These are phyloP conservation scores for Setaria viridis DNA, from an alignment of 202 grass and related monocot species.

Conservation along the genomic window DNA sequence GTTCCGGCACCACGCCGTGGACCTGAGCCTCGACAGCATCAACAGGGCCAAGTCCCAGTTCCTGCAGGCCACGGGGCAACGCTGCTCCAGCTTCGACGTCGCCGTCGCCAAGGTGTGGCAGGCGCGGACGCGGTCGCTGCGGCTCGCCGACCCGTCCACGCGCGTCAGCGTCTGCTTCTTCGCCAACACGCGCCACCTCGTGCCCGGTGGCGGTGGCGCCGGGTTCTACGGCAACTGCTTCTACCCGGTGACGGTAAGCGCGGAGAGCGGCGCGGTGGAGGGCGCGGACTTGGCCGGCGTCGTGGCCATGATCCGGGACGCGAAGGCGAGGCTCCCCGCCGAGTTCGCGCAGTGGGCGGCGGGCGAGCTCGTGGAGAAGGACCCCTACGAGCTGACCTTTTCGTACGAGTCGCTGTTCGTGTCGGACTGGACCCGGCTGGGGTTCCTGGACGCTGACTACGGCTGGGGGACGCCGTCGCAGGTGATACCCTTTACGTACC, in stretches of 20 bases:
- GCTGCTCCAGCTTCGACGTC: constrained; percentile 67
- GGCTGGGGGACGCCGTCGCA: no score
- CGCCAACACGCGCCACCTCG: constrained; percentile 61
- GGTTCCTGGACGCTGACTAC: constrained; percentile 65
- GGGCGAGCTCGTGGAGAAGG: constrained; percentile 50
- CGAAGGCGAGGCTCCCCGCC: constrained; percentile 46
- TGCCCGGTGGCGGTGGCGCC: not conserved
- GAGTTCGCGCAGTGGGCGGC: constrained; percentile 63
- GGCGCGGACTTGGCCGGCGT: constrained; percentile 38
- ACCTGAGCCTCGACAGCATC: constrained; percentile 35
- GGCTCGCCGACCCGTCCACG: constrained; percentile 26
- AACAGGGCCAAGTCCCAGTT: constrained; percentile 46
- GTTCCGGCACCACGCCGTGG: constrained; percentile 40
- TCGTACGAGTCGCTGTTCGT: constrained; percentile 57
- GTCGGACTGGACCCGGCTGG: constrained; percentile 67
- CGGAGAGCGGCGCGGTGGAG: constrained; percentile 38
- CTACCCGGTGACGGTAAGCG: constrained; percentile 54
- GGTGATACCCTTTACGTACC: not conserved
- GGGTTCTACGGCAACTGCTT: constrained; percentile 77
- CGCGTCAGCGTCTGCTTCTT: constrained; percentile 60
- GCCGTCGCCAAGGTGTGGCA: constrained; percentile 61
- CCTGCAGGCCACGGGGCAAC: constrained; percentile 53
- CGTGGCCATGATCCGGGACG: constrained; percentile 54
- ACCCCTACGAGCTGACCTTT: constrained; percentile 60
- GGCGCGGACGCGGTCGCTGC: constrained; percentile 55